Base-by-base conservation (phyloP, 129 eudicot species). In the Flaveria trinervia region DNA sequence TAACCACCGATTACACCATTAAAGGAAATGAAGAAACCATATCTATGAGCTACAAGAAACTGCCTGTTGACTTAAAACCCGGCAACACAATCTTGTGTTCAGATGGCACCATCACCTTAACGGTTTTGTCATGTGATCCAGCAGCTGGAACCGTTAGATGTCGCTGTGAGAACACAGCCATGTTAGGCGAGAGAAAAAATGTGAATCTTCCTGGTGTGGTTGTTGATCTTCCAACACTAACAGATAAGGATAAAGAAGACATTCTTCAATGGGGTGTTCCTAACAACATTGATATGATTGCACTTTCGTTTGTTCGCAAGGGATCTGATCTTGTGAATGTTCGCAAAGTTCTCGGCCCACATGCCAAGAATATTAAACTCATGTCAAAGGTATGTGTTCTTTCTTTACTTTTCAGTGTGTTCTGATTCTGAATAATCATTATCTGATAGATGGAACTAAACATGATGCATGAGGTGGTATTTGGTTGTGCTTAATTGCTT, bases 121-220 rank as follows among this genome's bases (percentile, higher is more conserved):
- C 87, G 1, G 98, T 90, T 17, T 20, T 92, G 68, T 90, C 94
- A 16, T 92, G 98, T 78, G 92, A 88, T 75, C 57, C 86, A 3
- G 85, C 82, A 51, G 71, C 86, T 46, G 98, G 98, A 44, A 89
- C 96, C 5, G 98, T 92, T 76, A 88, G 83, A 82, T 92, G 98
- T 30, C 92, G 94, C 2, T 92, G 96, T 54, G 90, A 89, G 72
- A 92, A 92, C 81, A 92, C 96, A 8, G 98, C 98, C 52, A 79
- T 86, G 87, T 73, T 92, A 44, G 94, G 98, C 51, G 96, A 92
- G 79, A 77, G 98, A 49, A 92, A 92, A 68, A 92, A 92, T 73
- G 96, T 90, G 7, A 92, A 92, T 76, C 89, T 92, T 60, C 98
- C 98, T 36, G 98, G 98, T 54, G 90, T 92, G 46, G 89, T 92